phyloP scores from a whole-genome alignment of 805 yeast species.

The Starmerella stellata region DNA sequence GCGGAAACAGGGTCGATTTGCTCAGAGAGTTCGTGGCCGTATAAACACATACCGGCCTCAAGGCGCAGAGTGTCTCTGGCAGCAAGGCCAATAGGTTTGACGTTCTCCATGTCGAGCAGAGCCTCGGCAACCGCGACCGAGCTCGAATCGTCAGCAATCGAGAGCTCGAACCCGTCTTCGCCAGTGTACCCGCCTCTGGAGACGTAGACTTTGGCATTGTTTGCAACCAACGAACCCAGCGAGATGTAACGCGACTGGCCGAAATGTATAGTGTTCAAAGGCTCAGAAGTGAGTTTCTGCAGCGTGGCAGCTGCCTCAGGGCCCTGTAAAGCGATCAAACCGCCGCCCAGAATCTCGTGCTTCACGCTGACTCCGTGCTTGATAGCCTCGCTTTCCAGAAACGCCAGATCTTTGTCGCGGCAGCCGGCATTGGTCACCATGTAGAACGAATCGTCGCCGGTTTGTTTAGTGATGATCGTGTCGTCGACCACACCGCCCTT shows the following conservation, averaged over 20 bases:
- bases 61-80: slow-evolving; percentile 89
- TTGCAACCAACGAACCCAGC: slow-evolving; percentile 19
- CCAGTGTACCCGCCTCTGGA: slow-evolving; percentile 97
- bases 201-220: slow-evolving; percentile 37
- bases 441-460: slow-evolving; percentile 45
- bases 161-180: slow-evolving; percentile 92
- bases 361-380: slow-evolving; percentile 24
- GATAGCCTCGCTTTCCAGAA: slow-evolving; percentile 36
- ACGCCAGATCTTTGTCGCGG: slow-evolving; percentile 57
- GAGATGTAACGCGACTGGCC: slow-evolving; percentile 45
- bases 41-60: slow-evolving; percentile 97
- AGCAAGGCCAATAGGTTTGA: slow-evolving; percentile 87
- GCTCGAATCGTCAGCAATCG: slow-evolving; percentile 38
- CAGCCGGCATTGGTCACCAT: slow-evolving; percentile 96
- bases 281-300: slow-evolving; percentile 41
- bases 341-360: slow-evolving; percentile 38
- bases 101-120: slow-evolving; percentile 34
- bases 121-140: slow-evolving; percentile 46
- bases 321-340: slow-evolving; percentile 82
- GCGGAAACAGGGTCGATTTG: slow-evolving; percentile 73
- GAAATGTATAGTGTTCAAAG: slow-evolving; percentile 47
- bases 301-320: slow-evolving; percentile 60
- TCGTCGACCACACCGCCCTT: slow-evolving; percentile 89
- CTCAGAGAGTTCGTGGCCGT: slow-evolving; percentile 80
- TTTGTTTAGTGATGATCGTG: slow-evolving; percentile 71